Evolutionary conservation across 2,329 filamentous ascomycete genomes (phyloP).

Genomic region (Trichoderma sp.): DNA sequence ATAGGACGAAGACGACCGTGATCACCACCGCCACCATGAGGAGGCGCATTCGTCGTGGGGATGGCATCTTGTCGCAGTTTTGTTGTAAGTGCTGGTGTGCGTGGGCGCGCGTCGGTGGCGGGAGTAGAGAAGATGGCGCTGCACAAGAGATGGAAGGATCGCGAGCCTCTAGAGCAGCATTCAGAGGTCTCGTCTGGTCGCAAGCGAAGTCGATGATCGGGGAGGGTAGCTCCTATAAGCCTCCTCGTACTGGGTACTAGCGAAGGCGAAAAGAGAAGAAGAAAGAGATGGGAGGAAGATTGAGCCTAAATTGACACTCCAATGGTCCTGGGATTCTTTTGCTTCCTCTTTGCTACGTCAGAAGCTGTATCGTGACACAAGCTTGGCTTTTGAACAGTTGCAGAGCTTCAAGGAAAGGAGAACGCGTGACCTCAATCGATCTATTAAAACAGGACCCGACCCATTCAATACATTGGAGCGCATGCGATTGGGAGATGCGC

Average conservation of each 20-base stretch:
- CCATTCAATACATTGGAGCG: conserved; percentile 25
- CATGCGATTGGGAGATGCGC: background rate
- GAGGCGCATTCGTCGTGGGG: conserved; percentile 69
- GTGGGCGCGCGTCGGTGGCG: background rate
- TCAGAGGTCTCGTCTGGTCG: conserved; percentile 1
- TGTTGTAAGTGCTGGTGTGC: conserved; percentile 24
- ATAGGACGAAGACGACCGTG: conserved; percentile 69
- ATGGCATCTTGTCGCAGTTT: conserved; percentile 59
- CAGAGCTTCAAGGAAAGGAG: conserved; percentile 20
- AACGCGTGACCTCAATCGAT: conserved; percentile 27
- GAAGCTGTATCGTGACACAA: conserved; percentile 18
- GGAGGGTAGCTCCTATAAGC: background rate
- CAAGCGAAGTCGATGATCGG: background rate
- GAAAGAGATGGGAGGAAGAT: background rate
- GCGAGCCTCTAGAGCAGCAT: conserved; percentile 10
- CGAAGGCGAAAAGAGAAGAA: background rate
- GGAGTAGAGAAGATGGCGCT: background rate
- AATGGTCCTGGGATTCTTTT: background rate
- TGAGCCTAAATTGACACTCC: background rate
- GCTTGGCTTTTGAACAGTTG: background rate
- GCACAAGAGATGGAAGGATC: background rate
- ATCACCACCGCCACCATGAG: conserved; percentile 67
- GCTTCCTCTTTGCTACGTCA: background rate
- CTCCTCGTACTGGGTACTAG: background rate
- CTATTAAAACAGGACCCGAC: conserved; percentile 6